Evolutionary conservation across 371 early-diverging fungal genomes (phyloP), one percentile per base, ranked within the genome.

Genomic region (Circinella umbellata): DNA sequence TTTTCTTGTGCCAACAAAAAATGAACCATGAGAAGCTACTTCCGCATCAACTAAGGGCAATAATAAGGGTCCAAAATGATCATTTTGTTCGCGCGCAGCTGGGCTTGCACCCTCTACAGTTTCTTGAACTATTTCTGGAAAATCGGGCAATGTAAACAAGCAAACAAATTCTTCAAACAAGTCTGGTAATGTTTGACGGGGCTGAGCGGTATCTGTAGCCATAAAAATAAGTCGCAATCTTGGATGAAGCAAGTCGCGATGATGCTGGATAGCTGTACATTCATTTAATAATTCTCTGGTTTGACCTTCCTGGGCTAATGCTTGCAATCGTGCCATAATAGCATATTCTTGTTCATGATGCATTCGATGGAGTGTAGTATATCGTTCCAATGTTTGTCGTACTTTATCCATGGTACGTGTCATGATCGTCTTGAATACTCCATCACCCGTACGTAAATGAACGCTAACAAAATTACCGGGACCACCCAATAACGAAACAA

Each of bases 171-270:
- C 81, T 4, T 78, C 73, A 69, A 81, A 76, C 10, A 82, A 73
- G 0, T 71, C 69, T 8, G 73, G 70, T 6, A 88, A 64, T 1
- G 80, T 69, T 0, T 68, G 49, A 35, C 88, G 83, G 35, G 88
- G 88, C 39, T 80, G 73, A 20, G 73, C 77, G 11, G 86, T 80
- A 74, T 88, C 88, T 0, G 88, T 88, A 6, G 88, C 86, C 82
- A 88, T 82, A 48, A 80, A 88, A 36, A 86, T 76, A 62, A 88
- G 73, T 0, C 78, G 82, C 36, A 77, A 64, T 54, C 73, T 68
- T 6, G 79, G 79, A 55, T 73, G 73, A 15, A 74, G 64, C n/a
- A 49, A 35, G 0, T 46, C 61, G n/a, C 38, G 46, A n/a, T 64
- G 37, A 36, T 70, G 48, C 34, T 64, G 65, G 7, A 64, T 36